Base-by-base conservation (phyloP, 352 stramenopile genomes). In the Pythium plurisporium region DNA sequence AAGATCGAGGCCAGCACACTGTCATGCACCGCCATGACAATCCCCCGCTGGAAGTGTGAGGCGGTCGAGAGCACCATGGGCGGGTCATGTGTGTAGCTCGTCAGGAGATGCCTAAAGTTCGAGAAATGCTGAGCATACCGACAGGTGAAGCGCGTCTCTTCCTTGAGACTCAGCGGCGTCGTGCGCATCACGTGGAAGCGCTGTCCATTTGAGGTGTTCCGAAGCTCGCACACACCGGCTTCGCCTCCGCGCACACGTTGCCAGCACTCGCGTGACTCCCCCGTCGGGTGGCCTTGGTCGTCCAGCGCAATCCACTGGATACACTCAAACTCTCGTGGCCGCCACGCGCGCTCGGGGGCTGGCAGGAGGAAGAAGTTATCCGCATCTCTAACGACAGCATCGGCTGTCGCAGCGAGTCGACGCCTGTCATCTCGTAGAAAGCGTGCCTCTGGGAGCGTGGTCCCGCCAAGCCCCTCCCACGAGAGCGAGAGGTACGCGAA, bases 91-190 rank as follows among this genome's bases (percentile, higher is more conserved):
- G 50, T 55, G 72, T 90, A 90, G 6, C 29, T 37, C 19, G 30
- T 51, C 22, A 77, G 67, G 37, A 67, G 64, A 26, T 84, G 73
- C 22, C 59, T 52, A 51, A 87, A 86, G 4, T 79, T 72, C 5
- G 78, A 76, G 46, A 92, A 92, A 3, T 55, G 49, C 36, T 67
- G 63, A 2, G 82, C 79, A 19, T 83, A 67, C n/a, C 77, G 67
- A 43, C 82, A 90, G 20, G 77, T 89, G 65, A 88, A 92, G 11
- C 72, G 75, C 51, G 72, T 65, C 29, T 88, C 77, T 15, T 86
- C 70, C 56, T 86, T 87, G 9, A 92, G 64, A 45, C 77, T 87
- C 3, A 81, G 50, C 43, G 65, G 66, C 5, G 73, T 87, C 14
- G 78, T 88, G 17, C 72, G 78, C 82, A 90, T 88, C 7, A 83